Evolutionary conservation across 495 filamentous ascomycete genomes (phyloP).

Genomic region (Pseudoneurospora amorphoporcata): DNA sequence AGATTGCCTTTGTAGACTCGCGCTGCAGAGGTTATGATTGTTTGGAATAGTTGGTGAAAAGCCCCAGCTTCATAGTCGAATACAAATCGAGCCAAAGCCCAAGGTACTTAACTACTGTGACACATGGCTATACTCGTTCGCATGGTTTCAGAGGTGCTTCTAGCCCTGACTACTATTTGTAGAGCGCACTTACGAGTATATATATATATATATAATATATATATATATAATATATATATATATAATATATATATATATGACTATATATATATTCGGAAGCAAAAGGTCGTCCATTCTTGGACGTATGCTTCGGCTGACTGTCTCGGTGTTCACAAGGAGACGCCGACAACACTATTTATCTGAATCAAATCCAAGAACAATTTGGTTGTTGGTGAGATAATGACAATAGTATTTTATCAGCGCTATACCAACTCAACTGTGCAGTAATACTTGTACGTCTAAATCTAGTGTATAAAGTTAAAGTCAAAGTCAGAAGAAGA

Average conservation of each 20-base stretch:
- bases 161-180: too few relatives aligned
- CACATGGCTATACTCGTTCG: not conserved
- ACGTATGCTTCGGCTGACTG: not conserved
- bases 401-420: not conserved
- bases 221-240: too few relatives aligned
- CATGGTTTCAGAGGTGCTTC: too few relatives aligned
- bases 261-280: not conserved
- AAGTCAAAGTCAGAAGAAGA: not conserved
- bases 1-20: slow-evolving; percentile 19
- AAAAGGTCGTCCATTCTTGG: not conserved
- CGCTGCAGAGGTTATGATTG: too few relatives aligned
- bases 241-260: too few relatives aligned
- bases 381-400: not conserved
- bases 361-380: too few relatives aligned
- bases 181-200: too few relatives aligned
- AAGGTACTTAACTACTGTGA: not conserved
- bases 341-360: not conserved
- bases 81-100: not conserved
- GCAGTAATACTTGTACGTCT: not conserved
- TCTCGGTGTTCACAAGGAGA: not conserved
- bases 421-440: not conserved
- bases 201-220: too few relatives aligned
- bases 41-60: not conserved
- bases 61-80: not conserved
- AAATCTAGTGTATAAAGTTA: not conserved